These are phyloP conservation scores for Austroboletus olivaceoglutinosus DNA, from an alignment of 1,284 basidiomycete species.

Conservation along the genomic window DNA sequence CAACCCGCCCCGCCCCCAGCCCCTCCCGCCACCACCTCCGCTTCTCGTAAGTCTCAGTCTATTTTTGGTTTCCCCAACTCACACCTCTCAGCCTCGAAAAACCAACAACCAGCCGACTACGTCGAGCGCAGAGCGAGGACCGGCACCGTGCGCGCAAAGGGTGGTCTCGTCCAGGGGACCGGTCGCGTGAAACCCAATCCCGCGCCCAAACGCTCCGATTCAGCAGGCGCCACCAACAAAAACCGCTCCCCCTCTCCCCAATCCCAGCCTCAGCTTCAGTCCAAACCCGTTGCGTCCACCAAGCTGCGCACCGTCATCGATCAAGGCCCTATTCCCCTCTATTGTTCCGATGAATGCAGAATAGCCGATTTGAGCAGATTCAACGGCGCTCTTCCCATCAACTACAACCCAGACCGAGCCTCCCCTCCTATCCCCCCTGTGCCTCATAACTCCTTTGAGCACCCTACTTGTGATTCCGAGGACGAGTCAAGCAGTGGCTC, in stretches of 20 bases:
- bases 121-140: slow-evolving; percentile 37
- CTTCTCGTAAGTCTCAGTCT: slow-evolving; percentile 33
- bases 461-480: slow-evolving; percentile 34
- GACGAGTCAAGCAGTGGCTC: slow-evolving; percentile 42
- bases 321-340: slow-evolving; percentile 69
- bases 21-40: slow-evolving; percentile 32
- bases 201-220: slow-evolving; percentile 46
- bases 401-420: slow-evolving; percentile 45
- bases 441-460: slow-evolving; percentile 39
- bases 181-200: slow-evolving; percentile 56
- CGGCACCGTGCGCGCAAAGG: slow-evolving; percentile 40
- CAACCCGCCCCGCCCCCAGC: slow-evolving; percentile 23
- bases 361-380: slow-evolving; percentile 51
- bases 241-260: slow-evolving; percentile 22
- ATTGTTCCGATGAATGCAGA: slow-evolving; percentile 75
- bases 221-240: slow-evolving; percentile 21
- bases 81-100: slow-evolving; percentile 23
- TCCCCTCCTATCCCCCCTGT: slow-evolving; percentile 41
- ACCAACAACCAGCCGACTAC: slow-evolving; percentile 22
- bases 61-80: slow-evolving; percentile 28
- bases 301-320: slow-evolving; percentile 69
- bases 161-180: slow-evolving; percentile 61
- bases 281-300: slow-evolving; percentile 33
- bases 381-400: slow-evolving; percentile 41
- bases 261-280: slow-evolving; percentile 23